Conservation (phyloP, 441 rosid genomes). For the Euphorbia celastroides region DNA sequence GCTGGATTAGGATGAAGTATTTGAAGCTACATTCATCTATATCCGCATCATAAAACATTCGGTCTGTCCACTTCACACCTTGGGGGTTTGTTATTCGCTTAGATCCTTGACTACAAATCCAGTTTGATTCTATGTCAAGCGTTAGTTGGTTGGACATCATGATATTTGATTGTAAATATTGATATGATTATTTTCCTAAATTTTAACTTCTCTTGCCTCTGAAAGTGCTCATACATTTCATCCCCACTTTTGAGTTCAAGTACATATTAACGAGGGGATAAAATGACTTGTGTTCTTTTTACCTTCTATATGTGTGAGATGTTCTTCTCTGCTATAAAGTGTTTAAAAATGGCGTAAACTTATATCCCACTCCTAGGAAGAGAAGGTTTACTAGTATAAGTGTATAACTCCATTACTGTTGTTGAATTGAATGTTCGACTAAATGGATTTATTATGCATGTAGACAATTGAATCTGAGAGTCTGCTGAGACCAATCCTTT, state of each 20-base stretch:
- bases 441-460: conserved; percentile 11
- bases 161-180: neutral
- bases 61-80: neutral
- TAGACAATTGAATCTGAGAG: conserved; percentile 77
- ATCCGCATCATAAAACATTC: neutral
- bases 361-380: neutral
- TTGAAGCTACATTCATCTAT: neutral
- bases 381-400: no score
- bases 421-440: neutral
- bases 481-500: conserved; percentile 63
- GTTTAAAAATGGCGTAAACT: neutral
- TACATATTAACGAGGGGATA: neutral
- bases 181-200: neutral
- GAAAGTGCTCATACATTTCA: neutral
- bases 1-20: neutral
- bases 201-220: neutral
- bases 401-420: neutral
- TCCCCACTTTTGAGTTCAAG: neutral
- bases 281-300: neutral
- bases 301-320: neutral
- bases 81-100: conserved; percentile 1
- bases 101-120: neutral
- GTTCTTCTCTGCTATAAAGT: neutral
- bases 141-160: neutral
- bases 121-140: neutral